These are phyloP conservation scores for Acacia melanoxylon DNA, from an alignment of 306 rosid species.

Conservation along the genomic window DNA sequence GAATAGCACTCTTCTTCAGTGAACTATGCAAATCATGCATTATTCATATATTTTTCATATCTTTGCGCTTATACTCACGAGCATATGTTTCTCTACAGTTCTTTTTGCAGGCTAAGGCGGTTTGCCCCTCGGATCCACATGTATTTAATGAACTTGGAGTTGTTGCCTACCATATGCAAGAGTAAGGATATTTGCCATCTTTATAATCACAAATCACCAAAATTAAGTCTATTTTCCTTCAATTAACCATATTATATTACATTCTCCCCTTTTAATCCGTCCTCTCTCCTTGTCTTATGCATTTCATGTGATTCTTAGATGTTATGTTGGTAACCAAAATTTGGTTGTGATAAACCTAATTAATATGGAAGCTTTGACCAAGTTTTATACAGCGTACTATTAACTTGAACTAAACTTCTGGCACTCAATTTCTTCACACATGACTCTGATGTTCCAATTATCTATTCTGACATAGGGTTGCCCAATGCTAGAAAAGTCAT, in stretches of 20 bases:
- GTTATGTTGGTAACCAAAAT: neutral
- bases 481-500: neutral
- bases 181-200: slow-evolving; percentile 52
- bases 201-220: slow-evolving; percentile 16
- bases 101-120: slow-evolving; percentile 79
- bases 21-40: neutral
- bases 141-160: slow-evolving; percentile 96
- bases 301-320: slow-evolving; percentile 10
- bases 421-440: too few species aligned
- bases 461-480: neutral
- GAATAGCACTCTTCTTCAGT: neutral
- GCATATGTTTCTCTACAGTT: slow-evolving; percentile 54
- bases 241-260: neutral
- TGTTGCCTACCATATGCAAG: slow-evolving; percentile 94
- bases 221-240: neutral
- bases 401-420: neutral
- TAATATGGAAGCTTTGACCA: neutral
- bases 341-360: slow-evolving; percentile 5
- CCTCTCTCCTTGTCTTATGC: neutral
- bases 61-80: slow-evolving; percentile 28
- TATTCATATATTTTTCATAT: neutral
- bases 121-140: slow-evolving; percentile 92
- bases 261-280: neutral
- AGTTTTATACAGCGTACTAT: neutral
- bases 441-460: neutral